phyloP scores from a whole-genome alignment of 371 early-diverging fungal species.

The Rhizopus sp. region DNA sequence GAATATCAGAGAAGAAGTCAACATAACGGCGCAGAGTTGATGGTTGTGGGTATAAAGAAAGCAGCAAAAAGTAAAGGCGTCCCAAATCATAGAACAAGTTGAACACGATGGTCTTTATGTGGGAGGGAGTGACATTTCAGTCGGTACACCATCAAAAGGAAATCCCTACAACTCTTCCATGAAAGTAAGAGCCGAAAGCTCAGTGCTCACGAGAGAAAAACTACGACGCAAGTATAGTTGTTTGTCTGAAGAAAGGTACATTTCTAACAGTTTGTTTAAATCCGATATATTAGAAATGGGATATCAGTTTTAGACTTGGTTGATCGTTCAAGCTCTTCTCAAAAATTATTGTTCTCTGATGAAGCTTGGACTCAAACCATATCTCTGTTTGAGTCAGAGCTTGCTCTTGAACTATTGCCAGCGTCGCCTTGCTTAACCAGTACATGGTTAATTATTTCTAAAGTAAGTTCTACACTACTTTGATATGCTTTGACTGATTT shows the following conservation, averaged over 20 bases:
- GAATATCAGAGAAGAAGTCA: too few relatives aligned
- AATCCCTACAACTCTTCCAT: slow-evolving; percentile 9
- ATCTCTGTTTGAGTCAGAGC: slow-evolving; percentile 17
- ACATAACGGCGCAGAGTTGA: slow-evolving; percentile 6
- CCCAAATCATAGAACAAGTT: slow-evolving; percentile 10
- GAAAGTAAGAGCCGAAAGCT: slow-evolving; percentile 11
- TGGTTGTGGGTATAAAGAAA: slow-evolving; percentile 10
- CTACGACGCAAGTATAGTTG: slow-evolving; percentile 11
- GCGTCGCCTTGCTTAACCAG: slow-evolving; percentile 15
- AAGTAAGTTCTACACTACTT: slow-evolving; percentile 20
- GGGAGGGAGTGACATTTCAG: slow-evolving; percentile 11
- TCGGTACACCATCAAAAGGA: slow-evolving; percentile 13
- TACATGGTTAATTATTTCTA: slow-evolving; percentile 17
- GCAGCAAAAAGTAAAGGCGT: slow-evolving; percentile 10
- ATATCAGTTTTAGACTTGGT: slow-evolving; percentile 15
- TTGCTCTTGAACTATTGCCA: slow-evolving; percentile 18
- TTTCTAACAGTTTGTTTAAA: slow-evolving; percentile 12
- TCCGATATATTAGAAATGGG: slow-evolving; percentile 14
- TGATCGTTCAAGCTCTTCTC: slow-evolving; percentile 14
- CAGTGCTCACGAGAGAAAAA: slow-evolving; percentile 12
- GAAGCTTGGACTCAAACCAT: slow-evolving; percentile 17
- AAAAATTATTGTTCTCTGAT: slow-evolving; percentile 13
- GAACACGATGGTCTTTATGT: slow-evolving; percentile 15
- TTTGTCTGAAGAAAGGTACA: slow-evolving; percentile 11
- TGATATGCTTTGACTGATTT: slow-evolving; percentile 19